Conservation (phyloP, 768 basidiomycete species). For the Kwoniella sp. region DNA sequence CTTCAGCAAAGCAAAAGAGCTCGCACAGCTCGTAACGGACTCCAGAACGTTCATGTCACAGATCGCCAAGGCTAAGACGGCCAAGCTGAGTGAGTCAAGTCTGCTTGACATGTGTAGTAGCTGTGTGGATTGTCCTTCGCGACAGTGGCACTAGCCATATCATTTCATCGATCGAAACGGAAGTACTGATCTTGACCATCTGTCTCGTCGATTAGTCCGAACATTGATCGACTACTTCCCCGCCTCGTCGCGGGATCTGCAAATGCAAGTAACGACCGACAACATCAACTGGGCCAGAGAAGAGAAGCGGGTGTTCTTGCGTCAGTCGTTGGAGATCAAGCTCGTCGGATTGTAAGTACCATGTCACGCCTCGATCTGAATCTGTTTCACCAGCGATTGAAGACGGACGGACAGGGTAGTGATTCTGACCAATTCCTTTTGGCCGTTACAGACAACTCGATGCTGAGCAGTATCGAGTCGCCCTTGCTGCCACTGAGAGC, state of each 20-base stretch:
- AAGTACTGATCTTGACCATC: background rate
- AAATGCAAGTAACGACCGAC: constrained; percentile 82
- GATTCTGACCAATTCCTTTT: no score
- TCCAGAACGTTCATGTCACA: constrained; percentile 85
- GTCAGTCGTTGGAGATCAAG: constrained; percentile 88
- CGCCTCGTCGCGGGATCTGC: constrained; percentile 71
- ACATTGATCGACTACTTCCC: constrained; percentile 90
- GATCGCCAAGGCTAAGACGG: constrained; percentile 96
- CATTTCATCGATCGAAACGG: background rate
- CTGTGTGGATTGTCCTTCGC: background rate
- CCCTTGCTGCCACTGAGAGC: constrained; percentile 76
- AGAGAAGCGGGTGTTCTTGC: constrained; percentile 93
- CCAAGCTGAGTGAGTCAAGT: constrained; percentile 80
- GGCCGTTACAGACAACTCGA: constrained; percentile 61
- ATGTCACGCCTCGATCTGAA: background rate
- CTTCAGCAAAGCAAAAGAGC: constrained; percentile 74
- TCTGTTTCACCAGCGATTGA: background rate
- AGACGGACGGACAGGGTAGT: background rate
- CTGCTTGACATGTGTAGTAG: background rate
- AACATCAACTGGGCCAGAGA: constrained; percentile 89
- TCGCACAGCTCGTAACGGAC: constrained; percentile 81
- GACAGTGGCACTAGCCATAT: background rate
- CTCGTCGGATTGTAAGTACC: constrained; percentile 67
- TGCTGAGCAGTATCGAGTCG: constrained; percentile 72
- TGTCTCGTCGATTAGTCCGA: constrained; percentile 65